These are phyloP conservation scores for Protomyces inouyei DNA, from an alignment of 1,139 yeast species.

Conservation along the genomic window DNA sequence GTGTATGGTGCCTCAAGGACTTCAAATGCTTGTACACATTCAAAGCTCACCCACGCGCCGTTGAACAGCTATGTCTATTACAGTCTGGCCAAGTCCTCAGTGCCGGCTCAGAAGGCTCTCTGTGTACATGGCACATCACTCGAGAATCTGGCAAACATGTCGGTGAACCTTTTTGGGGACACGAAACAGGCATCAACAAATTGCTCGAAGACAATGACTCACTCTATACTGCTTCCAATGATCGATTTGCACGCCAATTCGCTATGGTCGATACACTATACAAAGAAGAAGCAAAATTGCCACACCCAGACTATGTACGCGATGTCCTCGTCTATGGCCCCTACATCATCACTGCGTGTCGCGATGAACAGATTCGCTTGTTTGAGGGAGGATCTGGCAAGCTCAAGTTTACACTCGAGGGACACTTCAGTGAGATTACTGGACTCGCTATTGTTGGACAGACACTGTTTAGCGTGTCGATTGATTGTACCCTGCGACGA, in stretches of 20 bases:
- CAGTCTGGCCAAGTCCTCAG: not conserved
- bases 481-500: constrained; percentile 23
- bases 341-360: constrained; percentile 25
- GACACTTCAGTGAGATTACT: constrained; percentile 25
- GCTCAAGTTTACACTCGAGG: constrained; percentile 7
- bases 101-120: constrained; percentile 22
- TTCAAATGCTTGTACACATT: constrained; percentile 4
- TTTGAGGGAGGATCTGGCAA: constrained; percentile 23
- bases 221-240: constrained; percentile 25
- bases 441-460: constrained; percentile 3
- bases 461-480: constrained; percentile 2
- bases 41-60: constrained; percentile 27
- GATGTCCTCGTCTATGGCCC: constrained; percentile 9
- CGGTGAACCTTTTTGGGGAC: constrained; percentile 16
- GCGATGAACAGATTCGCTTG: constrained; percentile 25
- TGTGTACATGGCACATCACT: constrained; percentile 12
- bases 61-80: constrained; percentile 17
- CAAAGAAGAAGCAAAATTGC: constrained; percentile 14
- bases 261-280: not conserved
- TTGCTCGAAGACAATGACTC: constrained; percentile 7
- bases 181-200: constrained; percentile 20
- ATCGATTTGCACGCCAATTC: constrained; percentile 10
- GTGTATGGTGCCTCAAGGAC: constrained; percentile 20
- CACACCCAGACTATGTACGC: constrained; percentile 26
- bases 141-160: constrained; percentile 2